Conservation (phyloP, 108 stramenopile species). For the Chaetoceros tenuissimus region DNA sequence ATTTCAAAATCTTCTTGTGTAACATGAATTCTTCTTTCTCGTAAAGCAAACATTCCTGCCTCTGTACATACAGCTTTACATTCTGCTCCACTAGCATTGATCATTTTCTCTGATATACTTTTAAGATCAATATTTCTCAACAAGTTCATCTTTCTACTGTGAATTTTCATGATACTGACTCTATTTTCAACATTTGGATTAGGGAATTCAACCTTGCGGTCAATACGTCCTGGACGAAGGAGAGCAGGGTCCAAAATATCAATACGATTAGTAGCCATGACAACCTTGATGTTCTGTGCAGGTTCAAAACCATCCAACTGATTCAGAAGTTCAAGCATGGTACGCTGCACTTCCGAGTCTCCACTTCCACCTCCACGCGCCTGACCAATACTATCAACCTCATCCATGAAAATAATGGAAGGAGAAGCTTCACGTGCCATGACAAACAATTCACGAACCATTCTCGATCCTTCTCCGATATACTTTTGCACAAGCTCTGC, state of each 20-base stretch:
- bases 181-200: conserved; percentile 88
- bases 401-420: conserved; percentile 99
- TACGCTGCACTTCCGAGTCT: conserved; percentile 97
- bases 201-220: conserved; percentile 97
- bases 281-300: conserved; percentile 97
- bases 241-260: conserved; percentile 96
- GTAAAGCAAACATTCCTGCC: conserved; percentile 99
- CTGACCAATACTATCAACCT: conserved; percentile 97
- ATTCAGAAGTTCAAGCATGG: conserved; percentile 98
- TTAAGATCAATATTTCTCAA: conserved; percentile 92
- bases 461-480: conserved; percentile 98
- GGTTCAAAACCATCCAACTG: conserved; percentile 99
- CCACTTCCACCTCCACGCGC: conserved; percentile 77
- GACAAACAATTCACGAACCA: conserved; percentile 99
- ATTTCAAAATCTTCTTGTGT: conserved; percentile 99
- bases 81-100: conserved; percentile 94
- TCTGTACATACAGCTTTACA: conserved; percentile 99
- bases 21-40: conserved; percentile 97
- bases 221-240: conserved; percentile 91
- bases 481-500: conserved; percentile 99
- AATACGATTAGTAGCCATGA: conserved; percentile 97
- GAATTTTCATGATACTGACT: conserved; percentile 91
- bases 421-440: conserved; percentile 99
- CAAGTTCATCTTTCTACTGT: conserved; percentile 96
- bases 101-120: conserved; percentile 92